phyloP scores from a whole-genome alignment of 2,329 filamentous ascomycete species.

The Colletotrichum endophyticum region DNA sequence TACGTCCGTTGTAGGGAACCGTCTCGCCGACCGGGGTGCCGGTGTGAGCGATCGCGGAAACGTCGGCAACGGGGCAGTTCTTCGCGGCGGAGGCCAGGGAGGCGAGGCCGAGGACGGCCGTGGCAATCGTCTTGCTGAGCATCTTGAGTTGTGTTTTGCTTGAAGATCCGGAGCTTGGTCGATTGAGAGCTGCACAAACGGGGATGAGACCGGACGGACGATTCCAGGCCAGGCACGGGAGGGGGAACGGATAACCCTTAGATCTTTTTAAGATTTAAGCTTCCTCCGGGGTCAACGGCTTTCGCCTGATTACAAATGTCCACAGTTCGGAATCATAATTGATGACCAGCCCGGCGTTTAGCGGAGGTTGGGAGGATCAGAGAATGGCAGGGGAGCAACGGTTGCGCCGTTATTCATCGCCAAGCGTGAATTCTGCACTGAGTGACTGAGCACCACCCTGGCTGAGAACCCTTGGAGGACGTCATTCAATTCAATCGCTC shows the following conservation, averaged over 20 bases:
- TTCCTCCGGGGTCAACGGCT: background rate
- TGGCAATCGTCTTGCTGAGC: conserved; percentile 1
- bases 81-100: background rate
- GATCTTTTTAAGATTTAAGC: background rate
- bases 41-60: conserved; percentile 13
- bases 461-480: background rate
- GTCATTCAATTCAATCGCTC: conserved; percentile 3
- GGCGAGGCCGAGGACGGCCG: background rate
- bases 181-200: background rate
- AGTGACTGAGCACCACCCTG: background rate
- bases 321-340: background rate
- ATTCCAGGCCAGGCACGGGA: background rate
- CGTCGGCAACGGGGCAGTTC: conserved; percentile 4
- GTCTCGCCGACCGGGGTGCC: conserved; percentile 11
- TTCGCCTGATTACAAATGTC: conserved; percentile 12
- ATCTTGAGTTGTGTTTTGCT: background rate
- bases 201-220: background rate
- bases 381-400: background rate
- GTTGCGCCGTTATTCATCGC: background rate
- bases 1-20: conserved; percentile 5
- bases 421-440: background rate
- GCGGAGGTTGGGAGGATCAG: background rate
- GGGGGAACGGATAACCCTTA: background rate
- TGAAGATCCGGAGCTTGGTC: background rate
- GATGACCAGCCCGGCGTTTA: background rate